Base-by-base conservation (phyloP, 169 alveolate genomes). In the Plasmodium ovale region DNA sequence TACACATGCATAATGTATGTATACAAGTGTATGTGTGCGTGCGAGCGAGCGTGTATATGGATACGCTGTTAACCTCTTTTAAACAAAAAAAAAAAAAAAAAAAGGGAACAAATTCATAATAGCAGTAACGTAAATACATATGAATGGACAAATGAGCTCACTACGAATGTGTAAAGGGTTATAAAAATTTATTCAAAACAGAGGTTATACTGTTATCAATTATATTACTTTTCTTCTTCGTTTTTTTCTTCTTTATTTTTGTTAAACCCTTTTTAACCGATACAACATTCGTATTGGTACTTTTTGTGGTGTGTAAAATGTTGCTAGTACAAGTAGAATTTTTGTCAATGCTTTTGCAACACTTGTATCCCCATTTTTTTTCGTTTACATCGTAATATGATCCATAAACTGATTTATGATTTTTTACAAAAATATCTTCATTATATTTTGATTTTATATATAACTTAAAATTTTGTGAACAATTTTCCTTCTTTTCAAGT, bases 371-470 rank as follows among this genome's bases (percentile, higher is more conserved):
- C 97, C 97, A 95, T 37, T 58, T 58, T 19, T 87, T 68, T 47
- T 87, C 92, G 23, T 87, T 93, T 12, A 65, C 59, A 74, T 94
- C 96, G 67, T 92, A 95, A 65, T 65, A 89, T 31, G 97, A 94
- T 42, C 97, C 97, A 87, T 92, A 95, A 33, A 95, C 94, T 42
- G 94, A 31, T 5, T 87, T 72, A 84, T 95, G 97, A 54, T 94
- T 94, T 71, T 89, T 87, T 21, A 72, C 62, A 77, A 77, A 72
- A 39, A 92, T 92, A 69, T 95, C 96, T 73, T 95, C 97, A 29
- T 59, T 71, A 72, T 95, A 95, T 72, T 93, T 74, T 25, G 97
- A 92, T 60, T 90, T 72, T 37, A 92, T 87, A 56, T 77, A 64
- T 53, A 92, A 47, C 56, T 87, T 94, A n/a, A n/a, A n/a, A 42